phyloP scores from a whole-genome alignment of 257 asterid genomes.

The Nicotiana paniculata region DNA sequence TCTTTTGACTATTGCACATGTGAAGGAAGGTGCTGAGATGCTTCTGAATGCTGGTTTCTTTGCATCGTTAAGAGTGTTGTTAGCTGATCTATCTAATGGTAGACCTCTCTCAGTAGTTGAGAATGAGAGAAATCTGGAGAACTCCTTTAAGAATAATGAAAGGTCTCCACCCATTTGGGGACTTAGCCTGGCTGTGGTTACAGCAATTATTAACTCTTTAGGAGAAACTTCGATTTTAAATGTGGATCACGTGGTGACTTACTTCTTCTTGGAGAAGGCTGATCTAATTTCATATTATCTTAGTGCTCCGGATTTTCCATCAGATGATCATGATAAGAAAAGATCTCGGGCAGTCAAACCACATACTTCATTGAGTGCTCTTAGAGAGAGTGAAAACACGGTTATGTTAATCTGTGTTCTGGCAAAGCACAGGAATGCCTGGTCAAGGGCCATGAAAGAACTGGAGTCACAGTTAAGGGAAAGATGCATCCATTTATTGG shows the following conservation, averaged over 20 bases:
- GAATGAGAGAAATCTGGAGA: constrained; percentile 36
- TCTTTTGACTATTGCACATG: constrained; percentile 73
- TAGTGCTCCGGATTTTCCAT: constrained; percentile 74
- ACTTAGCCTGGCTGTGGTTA: constrained; percentile 75
- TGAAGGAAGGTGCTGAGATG: constrained; percentile 78
- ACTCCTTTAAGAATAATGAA: constrained; percentile 32
- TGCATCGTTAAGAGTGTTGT: constrained; percentile 44
- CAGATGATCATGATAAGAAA: constrained; percentile 63
- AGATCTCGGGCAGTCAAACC: constrained; percentile 69
- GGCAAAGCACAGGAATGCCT: constrained; percentile 59
- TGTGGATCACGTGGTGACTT: constrained; percentile 70
- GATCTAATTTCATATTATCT: constrained; percentile 58
- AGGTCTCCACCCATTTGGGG: constrained; percentile 75
- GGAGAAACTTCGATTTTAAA: constrained; percentile 47
- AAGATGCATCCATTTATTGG: constrained; percentile 72
- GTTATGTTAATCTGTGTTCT: constrained; percentile 65
- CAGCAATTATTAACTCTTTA: constrained; percentile 71
- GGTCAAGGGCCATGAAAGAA: constrained; percentile 67
- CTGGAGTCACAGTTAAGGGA: constrained; percentile 79
- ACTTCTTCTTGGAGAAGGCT: constrained; percentile 73
- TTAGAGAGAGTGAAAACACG: constrained; percentile 72
- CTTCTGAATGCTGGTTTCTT: constrained; percentile 71
- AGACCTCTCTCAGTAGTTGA: constrained; percentile 38
- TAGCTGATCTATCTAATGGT: constrained; percentile 45
- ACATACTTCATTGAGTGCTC: constrained; percentile 51